Percentiles rank a stretch among this genome's conserved stretches.
These are phyloP conservation scores for Mucor lusitanicus DNA, from an alignment of 371 early-diverging fungal species.

Conservation along the genomic window DNA sequence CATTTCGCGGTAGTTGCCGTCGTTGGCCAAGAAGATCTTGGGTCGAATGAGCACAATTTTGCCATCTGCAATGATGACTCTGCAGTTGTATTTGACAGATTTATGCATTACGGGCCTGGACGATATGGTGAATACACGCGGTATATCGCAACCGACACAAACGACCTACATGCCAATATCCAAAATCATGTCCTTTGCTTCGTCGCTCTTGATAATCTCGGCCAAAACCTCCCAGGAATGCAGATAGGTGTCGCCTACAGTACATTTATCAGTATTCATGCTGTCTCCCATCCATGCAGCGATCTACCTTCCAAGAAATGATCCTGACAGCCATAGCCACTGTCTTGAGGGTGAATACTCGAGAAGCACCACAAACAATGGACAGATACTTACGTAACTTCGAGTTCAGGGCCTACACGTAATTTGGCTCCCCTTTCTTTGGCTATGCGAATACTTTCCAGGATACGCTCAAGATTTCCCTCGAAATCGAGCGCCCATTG, in stretches of 20 bases:
- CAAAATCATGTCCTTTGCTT: constrained; percentile 77
- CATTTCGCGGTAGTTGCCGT: constrained; percentile 96
- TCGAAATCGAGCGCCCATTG: constrained; percentile 98
- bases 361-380: neutral
- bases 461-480: constrained; percentile 88
- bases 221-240: constrained; percentile 95
- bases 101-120: constrained; percentile 90
- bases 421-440: constrained; percentile 81
- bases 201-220: constrained; percentile 66
- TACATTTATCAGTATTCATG: neutral
- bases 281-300: neutral
- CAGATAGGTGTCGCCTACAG: constrained; percentile 82
- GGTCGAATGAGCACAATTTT: constrained; percentile 94
- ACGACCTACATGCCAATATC: constrained; percentile 89
- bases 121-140: neutral
- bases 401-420: constrained; percentile 96
- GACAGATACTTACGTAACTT: constrained; percentile 83
- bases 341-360: constrained; percentile 17
- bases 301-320: constrained; percentile 89
- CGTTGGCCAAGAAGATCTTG: constrained; percentile 92
- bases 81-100: constrained; percentile 93
- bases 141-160: neutral
- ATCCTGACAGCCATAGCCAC: constrained; percentile 97
- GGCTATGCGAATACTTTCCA: constrained; percentile 82
- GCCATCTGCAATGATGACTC: constrained; percentile 79